Base-by-base conservation (phyloP, 768 basidiomycete genomes). In the Rickenella mellea region DNA sequence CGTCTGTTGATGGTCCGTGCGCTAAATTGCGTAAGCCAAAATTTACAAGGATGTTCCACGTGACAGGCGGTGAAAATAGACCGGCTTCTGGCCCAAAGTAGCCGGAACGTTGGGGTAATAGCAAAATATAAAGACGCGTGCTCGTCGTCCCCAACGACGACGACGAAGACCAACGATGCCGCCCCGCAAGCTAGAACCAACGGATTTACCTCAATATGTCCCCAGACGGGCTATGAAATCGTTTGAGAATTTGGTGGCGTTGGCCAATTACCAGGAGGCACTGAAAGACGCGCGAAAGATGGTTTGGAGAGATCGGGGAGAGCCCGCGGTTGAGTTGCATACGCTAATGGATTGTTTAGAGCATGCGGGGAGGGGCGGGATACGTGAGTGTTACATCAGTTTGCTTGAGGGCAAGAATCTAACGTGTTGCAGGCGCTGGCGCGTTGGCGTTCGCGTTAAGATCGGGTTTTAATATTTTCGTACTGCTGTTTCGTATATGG, bases 251-350 rank as follows among this genome's bases (percentile, higher is more conserved):
- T 66, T 92, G 6, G 80, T 88, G 17, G 83, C 83, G 11, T 69
- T 92, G 42, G 89, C 88, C 4, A 88, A 89, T 60, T 78, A 84
- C 59, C 81, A 87, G 56, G 84, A 90, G 46, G 68, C 75, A 2
- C 65, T 90, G 25, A 71, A 63, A 47, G 78, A 78, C 42, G 84
- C 87, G 1, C 70, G 83, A 42, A 85, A 77, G 57, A 81, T 89
- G 60, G 76, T 91, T 3, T 87, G 87, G 84, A 68, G 84, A 10
- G 82, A 88, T 52, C 67, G 73, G 47, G 86, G 88, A 3, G 78
- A 89, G 58, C 82, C 78, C 14, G 81, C 81, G 0, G 76, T 70
- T 1, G 80, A 87, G 48, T 53, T 92, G 19, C 58, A 69, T 27
- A 74, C 73, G 39, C 45, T 88, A 22, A 67, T 72, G 56, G 76